Evolutionary conservation across 1,284 basidiomycete species (phyloP).

Genomic region (Athelia sp.): DNA sequence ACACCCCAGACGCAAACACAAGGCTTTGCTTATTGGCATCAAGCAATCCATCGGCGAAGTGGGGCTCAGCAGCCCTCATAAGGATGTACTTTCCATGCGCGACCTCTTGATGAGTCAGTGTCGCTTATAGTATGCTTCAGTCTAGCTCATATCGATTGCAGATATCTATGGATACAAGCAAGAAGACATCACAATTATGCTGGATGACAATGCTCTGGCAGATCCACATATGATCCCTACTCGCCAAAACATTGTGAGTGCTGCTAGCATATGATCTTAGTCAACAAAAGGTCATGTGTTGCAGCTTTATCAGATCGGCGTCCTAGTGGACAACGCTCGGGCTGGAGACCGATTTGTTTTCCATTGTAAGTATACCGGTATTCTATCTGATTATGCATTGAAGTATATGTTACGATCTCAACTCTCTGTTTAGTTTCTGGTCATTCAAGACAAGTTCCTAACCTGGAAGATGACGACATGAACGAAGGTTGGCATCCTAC

Average conservation of each 20-base stretch:
- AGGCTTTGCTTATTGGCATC: neutral
- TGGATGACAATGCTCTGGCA: conserved; percentile 8
- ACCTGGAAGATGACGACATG: conserved; percentile 8
- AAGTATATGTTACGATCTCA: no score
- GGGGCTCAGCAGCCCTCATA: neutral
- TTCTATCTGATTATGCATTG: no score
- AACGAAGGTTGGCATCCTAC: no score
- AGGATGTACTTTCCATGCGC: neutral
- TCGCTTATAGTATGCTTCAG: no score
- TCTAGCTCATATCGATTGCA: no score
- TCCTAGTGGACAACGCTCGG: conserved; percentile 8
- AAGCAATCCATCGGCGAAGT: neutral
- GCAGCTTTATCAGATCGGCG: conserved; percentile 9
- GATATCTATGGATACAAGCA: neutral
- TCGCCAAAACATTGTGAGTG: conserved; percentile 10
- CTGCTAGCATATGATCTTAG: neutral
- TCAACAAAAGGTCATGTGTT: no score
- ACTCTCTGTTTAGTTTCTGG: conserved; percentile 6
- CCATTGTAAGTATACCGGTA: conserved; percentile 14
- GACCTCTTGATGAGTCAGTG: neutral
- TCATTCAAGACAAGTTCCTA: conserved; percentile 8
- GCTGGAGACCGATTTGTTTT: conserved; percentile 12
- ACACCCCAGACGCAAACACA: neutral
- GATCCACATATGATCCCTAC: conserved; percentile 5
- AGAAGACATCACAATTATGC: conserved; percentile 6